Evolutionary conservation across 1,139 yeast genomes (phyloP), one percentile per base, ranked within the genome.

Genomic region (Yamadazyma dendronema): DNA sequence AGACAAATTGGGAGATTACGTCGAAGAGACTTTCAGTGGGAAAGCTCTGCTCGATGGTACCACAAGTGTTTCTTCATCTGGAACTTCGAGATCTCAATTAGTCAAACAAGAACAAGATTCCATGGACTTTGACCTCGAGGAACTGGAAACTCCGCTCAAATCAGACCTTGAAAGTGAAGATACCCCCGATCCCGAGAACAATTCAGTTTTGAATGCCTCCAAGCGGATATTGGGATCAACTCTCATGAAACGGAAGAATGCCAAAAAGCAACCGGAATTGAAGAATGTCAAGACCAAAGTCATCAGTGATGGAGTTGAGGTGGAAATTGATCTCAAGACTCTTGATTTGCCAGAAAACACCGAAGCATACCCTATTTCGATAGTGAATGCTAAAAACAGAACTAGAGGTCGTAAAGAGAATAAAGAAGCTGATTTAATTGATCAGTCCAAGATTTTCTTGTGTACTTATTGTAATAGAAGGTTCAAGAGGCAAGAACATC

Each of bases 401-500:
- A 67, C 71, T 1, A 58, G 77, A 29, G 77, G 77, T 4, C 59
- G 77, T 17, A 71, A 71, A 44, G 76, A 71, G 38, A 70, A 70
- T 45, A 68, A 67, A 41, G 70, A 65, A 36, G 75, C 75, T 1
- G 77, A 71, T 45, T 49, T 68, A 49, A 59, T 57, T 38, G 77
- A 71, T 44, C 60, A 50, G 51, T 36, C 68, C 9, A 71, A 71
- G 50, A 67, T 71, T 22, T 71, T 55, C 47, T 53, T 68, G 34
- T 71, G 77, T 43, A 68, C 66, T 38, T 69, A 66, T 49, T 81
- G 87, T 51, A 70, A 77, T 33, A 65, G 84, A 50, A 60, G 84
- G 39, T 85, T 85, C 63, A 79, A 81, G 53, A 74, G 94, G 47
- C 88, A 82, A 56, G 95, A 85, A 54, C 95, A 85, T 58, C 62